A percentile compares a stretch with the other conserved stretches of the same genome.
Conservation (phyloP, 805 yeast genomes). For the Wickerhamiella kurtzmanii region DNA sequence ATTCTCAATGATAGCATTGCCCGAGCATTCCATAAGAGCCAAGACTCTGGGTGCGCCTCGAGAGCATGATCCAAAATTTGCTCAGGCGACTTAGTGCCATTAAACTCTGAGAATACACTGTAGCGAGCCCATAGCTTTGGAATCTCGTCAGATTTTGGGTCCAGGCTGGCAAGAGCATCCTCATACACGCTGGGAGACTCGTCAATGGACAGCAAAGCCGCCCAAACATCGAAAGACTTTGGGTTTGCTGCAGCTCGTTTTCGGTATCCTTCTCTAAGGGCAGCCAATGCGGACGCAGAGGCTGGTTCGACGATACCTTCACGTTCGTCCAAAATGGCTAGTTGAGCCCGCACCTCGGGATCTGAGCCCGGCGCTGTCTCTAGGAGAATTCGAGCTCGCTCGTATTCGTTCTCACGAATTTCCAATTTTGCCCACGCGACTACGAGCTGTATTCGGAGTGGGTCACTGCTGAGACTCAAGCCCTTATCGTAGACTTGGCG, state of each 20-base stretch:
- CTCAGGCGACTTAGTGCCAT: slow-evolving; percentile 30
- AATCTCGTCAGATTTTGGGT: background rate
- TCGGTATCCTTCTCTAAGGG: background rate
- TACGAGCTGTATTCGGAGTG: background rate
- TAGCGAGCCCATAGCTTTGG: slow-evolving; percentile 47
- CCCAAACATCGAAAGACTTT: background rate
- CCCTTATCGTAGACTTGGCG: background rate
- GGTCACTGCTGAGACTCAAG: background rate
- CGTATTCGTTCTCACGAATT: background rate
- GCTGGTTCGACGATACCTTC: background rate
- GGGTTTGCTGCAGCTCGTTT: background rate
- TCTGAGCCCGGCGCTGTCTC: background rate
- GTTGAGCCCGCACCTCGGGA: background rate
- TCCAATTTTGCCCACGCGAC: background rate
- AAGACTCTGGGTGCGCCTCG: background rate
- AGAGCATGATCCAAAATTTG: slow-evolving; percentile 1
- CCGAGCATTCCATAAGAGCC: background rate
- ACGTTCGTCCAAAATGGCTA: background rate
- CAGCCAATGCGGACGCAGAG: background rate
- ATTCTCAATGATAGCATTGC: background rate
- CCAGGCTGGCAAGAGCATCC: background rate
- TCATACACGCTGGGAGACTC: background rate
- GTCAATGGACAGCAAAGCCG: background rate
- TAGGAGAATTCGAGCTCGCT: background rate
- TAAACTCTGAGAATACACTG: slow-evolving; percentile 48